Evolutionary conservation across 2,329 filamentous ascomycete species (phyloP), one percentile per base, ranked within the genome.

Genomic region (Ceratocystis destructans): DNA sequence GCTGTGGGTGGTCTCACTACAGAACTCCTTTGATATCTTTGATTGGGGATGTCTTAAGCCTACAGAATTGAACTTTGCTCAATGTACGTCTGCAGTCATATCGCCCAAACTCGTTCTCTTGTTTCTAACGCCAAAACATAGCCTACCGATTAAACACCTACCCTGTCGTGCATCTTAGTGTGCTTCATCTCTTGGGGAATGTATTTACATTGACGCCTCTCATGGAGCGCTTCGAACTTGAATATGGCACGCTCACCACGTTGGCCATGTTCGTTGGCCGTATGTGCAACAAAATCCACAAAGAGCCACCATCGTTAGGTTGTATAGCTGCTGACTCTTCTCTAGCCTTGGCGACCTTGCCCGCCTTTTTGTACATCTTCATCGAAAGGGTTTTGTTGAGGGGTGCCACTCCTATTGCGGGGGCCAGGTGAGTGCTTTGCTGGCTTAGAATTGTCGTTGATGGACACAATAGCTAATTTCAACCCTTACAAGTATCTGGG

Each of bases 121-220:
- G 7, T 6, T 22, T 53, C 48, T 53, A 53, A 53, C 48, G 2
- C 22, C 8, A 10, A 53, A 5, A 28, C 17, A 64, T 74, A 96
- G 92, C 96, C 78, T 93, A 96, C 76, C 87, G 94, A 69, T 82
- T 96, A 45, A 96, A 96, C 74, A 95, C 93, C 0, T 99, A 90
- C 73, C 90, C 92, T 0, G 79, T 99, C 66, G 85, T 96, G 68
- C 94, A 99, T 74, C 76, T 85, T 57, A 88, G 87, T 71, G 82
- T 95, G 74, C 79, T 96, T 71, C 94, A 97, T 76, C 82, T 87
- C 69, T 72, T 92, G 64, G 78, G 95, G 73, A 96, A 97, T 76
- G 75, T 90, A 28, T 64, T 95, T 69, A 89, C 90, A 25, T 75
- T 97, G 69, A 86, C 87, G 48, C 94, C 94, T n/a, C 79, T 99